phyloP scores from a whole-genome alignment of 2,329 filamentous ascomycete genomes.

The Clonostachys rosea region DNA sequence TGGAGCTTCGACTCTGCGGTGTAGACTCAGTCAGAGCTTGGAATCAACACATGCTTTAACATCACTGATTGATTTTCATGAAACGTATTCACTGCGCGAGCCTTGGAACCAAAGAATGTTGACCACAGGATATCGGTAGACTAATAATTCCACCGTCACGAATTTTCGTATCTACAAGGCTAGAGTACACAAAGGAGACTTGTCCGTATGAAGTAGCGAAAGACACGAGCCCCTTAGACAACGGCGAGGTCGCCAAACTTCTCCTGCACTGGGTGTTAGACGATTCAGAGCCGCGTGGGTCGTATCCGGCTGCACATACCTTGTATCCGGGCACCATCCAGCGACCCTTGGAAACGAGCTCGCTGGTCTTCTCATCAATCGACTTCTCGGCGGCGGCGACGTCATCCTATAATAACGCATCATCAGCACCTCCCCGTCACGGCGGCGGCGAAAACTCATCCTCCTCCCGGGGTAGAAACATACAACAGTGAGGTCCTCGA shows the following conservation, averaged over 20 bases:
- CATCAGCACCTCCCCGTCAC: slow-evolving; percentile 10
- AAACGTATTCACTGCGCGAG: too few species aligned
- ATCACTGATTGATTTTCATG: too few species aligned
- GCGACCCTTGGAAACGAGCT: slow-evolving; percentile 95
- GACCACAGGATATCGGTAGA: too few species aligned
- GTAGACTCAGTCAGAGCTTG: too few species aligned
- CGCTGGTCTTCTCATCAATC: slow-evolving; percentile 93
- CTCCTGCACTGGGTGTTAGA: slow-evolving; percentile 66
- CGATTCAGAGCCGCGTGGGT: slow-evolving; percentile 2
- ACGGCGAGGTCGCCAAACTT: slow-evolving; percentile 97
- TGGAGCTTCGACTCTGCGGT: too few species aligned
- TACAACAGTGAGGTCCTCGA: slow-evolving; percentile 97
- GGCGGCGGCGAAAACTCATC: not conserved
- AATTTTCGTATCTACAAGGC: slow-evolving; percentile 62
- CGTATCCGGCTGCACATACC: slow-evolving; percentile 50
- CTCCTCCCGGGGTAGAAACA: slow-evolving; percentile 34
- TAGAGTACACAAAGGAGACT: slow-evolving; percentile 60
- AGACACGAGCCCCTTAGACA: slow-evolving; percentile 59
- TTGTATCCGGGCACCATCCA: slow-evolving; percentile 99
- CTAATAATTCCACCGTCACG: slow-evolving; percentile 4
- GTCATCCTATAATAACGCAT: slow-evolving; percentile 64
- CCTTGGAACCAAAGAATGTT: too few species aligned
- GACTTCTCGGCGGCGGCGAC: slow-evolving; percentile 90
- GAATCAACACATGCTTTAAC: too few species aligned
- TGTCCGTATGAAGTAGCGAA: slow-evolving; percentile 21